phyloP scores from a whole-genome alignment of 2,329 filamentous ascomycete genomes.

The Westerdykella ornata region DNA sequence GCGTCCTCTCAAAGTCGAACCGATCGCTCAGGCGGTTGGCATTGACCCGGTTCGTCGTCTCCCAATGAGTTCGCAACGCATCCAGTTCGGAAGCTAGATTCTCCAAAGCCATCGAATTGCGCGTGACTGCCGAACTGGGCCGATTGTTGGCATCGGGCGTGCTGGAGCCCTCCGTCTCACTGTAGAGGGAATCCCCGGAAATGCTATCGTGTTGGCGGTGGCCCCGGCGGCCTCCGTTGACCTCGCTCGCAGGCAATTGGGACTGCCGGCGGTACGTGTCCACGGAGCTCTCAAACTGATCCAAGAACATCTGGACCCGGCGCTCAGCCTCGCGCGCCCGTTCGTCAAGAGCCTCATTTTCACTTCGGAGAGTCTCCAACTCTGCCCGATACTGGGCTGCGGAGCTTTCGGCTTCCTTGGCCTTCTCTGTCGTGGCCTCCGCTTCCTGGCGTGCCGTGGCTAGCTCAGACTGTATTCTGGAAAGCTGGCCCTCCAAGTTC shows the following conservation, averaged over 20 bases:
- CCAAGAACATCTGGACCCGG: slow-evolving; percentile 84
- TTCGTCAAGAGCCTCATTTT: slow-evolving; percentile 74
- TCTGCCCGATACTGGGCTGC: slow-evolving; percentile 56
- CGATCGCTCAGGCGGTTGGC: slow-evolving; percentile 65
- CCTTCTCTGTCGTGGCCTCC: slow-evolving; percentile 52
- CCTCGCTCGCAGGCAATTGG: slow-evolving; percentile 35
- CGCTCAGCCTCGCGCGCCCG: slow-evolving; percentile 85
- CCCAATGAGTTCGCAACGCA: slow-evolving; percentile 84
- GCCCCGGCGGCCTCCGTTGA: slow-evolving; percentile 28
- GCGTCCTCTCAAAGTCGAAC: slow-evolving; percentile 70
- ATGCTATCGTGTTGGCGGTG: slow-evolving; percentile 52
- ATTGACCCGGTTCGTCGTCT: slow-evolving; percentile 92
- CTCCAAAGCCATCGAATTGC: slow-evolving; percentile 70
- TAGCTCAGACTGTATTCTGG: slow-evolving; percentile 63
- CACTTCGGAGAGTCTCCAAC: slow-evolving; percentile 72
- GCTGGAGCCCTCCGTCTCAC: slow-evolving; percentile 33
- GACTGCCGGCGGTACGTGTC: slow-evolving; percentile 85
- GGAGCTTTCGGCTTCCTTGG: slow-evolving; percentile 49
- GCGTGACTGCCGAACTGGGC: slow-evolving; percentile 30
- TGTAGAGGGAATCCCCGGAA: slow-evolving; percentile 48
- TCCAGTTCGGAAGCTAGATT: slow-evolving; percentile 89
- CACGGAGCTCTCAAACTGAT: slow-evolving; percentile 89
- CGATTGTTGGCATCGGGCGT: slow-evolving; percentile 28
- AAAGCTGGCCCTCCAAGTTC: slow-evolving; percentile 65
- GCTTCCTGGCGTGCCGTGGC: slow-evolving; percentile 59